Base-by-base conservation (phyloP, 2,329 filamentous ascomycete species). In the Venturia asperata region DNA sequence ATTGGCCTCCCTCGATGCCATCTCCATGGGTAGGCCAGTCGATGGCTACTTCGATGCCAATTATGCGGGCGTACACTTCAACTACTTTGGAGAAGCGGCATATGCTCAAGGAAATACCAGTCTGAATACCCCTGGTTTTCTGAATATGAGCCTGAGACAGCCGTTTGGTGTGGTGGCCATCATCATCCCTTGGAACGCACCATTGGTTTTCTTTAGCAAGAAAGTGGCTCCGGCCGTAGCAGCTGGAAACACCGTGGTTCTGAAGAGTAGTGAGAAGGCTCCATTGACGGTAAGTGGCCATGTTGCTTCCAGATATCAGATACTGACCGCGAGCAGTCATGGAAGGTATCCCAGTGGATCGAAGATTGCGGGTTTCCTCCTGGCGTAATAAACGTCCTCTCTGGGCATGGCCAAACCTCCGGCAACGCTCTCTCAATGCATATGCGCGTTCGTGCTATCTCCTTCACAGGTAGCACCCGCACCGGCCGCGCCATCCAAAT, bases 131-230 rank as follows among this genome's bases (percentile, higher is more conserved):
- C 27, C 64, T 3, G 64, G 66, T 19, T 68, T 67, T 37, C 41
- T 69, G 4, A 68, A 69, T 24, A 42, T 70, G 17, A 69, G 67
- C 5, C 66, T 70, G n/a, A 65, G 68, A 13, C 66, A 70, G 47
- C 77, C 77, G 3, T 66, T 77, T 3, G 77, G 77, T 15, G 77
- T 78, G 0, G 75, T 77, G 3, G 75, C 72, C 24, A 52, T 58
- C 45, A 72, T 67, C 11, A 67, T 60, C 10, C 66, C 66, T 10
- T 67, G 66, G 66, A 67, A 67, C 27, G 61, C 60, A 6, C 66
- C 66, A 13, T 37, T 66, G 34, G 73, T 72, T 3, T 74, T 76
- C 9, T 73, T 76, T 43, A 74, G 72, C 30, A 72, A 73, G 47
- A 76, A 75, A 64, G 71, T 66, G n/a, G 66, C 42, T 2, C 42